A percentile compares a stretch with the other conserved stretches of the same genome.
phyloP scores from a whole-genome alignment of 805 yeast genomes.

The Hanseniaspora guilliermondii region DNA sequence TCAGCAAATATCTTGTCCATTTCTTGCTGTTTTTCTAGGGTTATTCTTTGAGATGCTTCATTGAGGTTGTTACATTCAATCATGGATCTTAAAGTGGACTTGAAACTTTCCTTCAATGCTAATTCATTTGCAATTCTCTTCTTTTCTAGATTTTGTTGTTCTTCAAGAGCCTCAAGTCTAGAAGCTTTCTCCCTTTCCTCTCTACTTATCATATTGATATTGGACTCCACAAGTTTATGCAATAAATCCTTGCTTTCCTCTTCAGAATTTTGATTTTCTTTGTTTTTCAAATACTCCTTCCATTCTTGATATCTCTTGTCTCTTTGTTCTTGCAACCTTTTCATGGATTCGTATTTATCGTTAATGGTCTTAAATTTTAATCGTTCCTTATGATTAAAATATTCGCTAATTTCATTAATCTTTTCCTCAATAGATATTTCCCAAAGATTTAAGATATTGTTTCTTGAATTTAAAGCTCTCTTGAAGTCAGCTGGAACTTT shows the following conservation, averaged over 20 bases:
- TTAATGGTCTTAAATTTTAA: background rate
- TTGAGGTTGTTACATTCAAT: background rate
- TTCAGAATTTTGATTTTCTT: background rate
- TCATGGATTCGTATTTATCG: background rate
- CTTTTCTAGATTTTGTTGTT: background rate
- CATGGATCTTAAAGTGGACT: background rate
- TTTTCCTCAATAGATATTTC: background rate
- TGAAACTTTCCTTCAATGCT: background rate
- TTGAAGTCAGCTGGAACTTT: background rate
- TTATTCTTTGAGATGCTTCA: background rate
- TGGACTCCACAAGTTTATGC: background rate
- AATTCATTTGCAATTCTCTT: background rate
- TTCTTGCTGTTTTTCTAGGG: background rate
- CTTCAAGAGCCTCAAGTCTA: background rate
- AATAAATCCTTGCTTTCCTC: background rate
- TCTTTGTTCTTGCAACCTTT: background rate
- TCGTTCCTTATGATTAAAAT: background rate
- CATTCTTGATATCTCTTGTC: background rate
- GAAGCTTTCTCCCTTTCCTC: background rate
- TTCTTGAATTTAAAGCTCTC: background rate
- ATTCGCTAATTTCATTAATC: background rate
- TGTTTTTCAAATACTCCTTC: background rate
- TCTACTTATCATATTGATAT: background rate
- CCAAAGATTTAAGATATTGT: background rate
- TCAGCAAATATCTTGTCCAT: background rate